phyloP scores from a whole-genome alignment of 2,329 filamentous ascomycete genomes.

The Diplodia seriata region DNA sequence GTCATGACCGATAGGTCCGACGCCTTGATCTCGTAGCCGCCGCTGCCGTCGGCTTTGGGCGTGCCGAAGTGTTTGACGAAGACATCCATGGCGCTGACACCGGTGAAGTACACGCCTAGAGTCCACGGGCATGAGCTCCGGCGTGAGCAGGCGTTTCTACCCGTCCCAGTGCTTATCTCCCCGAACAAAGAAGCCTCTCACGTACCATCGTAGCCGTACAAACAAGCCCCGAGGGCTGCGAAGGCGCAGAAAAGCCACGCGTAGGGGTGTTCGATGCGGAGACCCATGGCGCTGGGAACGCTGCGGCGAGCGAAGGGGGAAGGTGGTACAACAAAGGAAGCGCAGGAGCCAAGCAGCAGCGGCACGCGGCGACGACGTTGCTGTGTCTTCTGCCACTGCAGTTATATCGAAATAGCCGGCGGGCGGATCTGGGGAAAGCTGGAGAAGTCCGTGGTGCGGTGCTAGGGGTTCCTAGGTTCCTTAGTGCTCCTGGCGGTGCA shows the following conservation, averaged over 20 bases:
- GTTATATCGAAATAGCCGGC: conserved; percentile 4
- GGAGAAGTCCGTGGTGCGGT: conserved; percentile 7
- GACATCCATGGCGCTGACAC: conserved; percentile 40
- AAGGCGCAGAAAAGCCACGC: conserved; percentile 48
- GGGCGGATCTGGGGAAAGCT: conserved; percentile 20
- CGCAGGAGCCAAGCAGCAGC: neutral
- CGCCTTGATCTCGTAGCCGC: conserved; percentile 40
- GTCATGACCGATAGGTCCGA: conserved; percentile 44
- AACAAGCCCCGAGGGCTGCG: conserved; percentile 47
- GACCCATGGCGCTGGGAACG: neutral
- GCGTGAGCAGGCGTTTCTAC: neutral
- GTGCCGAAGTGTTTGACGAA: conserved; percentile 47
- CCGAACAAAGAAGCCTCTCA: neutral
- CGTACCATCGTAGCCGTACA: conserved; percentile 46
- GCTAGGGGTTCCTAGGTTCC: conserved; percentile 14
- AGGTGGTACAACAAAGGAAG: neutral
- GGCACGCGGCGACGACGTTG: neutral
- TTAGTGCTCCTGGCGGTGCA: conserved; percentile 11
- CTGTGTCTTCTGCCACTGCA: neutral
- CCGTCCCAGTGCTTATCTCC: too few species aligned
- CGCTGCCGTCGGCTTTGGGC: conserved; percentile 38
- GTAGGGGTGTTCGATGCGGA: conserved; percentile 42
- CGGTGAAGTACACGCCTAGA: conserved; percentile 47
- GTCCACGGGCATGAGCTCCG: neutral
- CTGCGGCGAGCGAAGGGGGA: conserved; percentile 3